Percentiles rank a stretch among this genome's conserved stretches.
These are phyloP conservation scores for Dactylellina haptotyla DNA, from an alignment of 2,329 filamentous ascomycete species.

Conservation along the genomic window DNA sequence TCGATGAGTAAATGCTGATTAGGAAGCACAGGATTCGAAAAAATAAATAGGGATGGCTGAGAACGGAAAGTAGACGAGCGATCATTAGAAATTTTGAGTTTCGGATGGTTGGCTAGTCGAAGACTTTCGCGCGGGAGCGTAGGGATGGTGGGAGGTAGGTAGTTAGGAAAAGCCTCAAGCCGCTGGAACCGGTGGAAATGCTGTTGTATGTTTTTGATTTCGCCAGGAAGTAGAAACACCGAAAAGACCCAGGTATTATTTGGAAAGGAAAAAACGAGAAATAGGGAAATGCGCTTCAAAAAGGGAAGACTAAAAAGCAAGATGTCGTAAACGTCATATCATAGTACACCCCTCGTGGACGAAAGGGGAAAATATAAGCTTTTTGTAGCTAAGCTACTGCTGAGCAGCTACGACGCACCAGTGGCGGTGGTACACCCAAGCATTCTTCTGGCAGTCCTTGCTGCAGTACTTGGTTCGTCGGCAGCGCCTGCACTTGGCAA, in stretches of 20 bases:
- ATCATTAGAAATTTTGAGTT: slow-evolving; percentile 16
- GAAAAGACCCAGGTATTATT: slow-evolving; percentile 53
- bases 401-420: slow-evolving; percentile 82
- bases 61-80: slow-evolving; percentile 57
- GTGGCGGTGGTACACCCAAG: slow-evolving; percentile 97
- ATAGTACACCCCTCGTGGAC: slow-evolving; percentile 40
- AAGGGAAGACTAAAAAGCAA: slow-evolving; percentile 29
- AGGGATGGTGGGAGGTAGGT: neutral
- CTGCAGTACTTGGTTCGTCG: slow-evolving; percentile 98
- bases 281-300: slow-evolving; percentile 41
- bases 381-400: slow-evolving; percentile 23
- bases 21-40: slow-evolving; percentile 13
- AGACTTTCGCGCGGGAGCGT: neutral
- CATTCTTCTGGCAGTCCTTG: slow-evolving; percentile 99
- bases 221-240: slow-evolving; percentile 54
- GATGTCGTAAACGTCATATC: slow-evolving; percentile 50
- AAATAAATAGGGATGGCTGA: slow-evolving; percentile 34
- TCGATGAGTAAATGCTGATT: slow-evolving; percentile 31
- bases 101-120: neutral
- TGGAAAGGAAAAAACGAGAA: slow-evolving; percentile 16
- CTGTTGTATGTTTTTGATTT: slow-evolving; percentile 44
- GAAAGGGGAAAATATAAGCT: slow-evolving; percentile 53
- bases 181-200: slow-evolving; percentile 60
- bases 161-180: slow-evolving; percentile 18
- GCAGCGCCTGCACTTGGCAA: slow-evolving; percentile 96